Conservation (phyloP, 2,329 filamentous ascomycete genomes). For the Verticillium tricorpus region DNA sequence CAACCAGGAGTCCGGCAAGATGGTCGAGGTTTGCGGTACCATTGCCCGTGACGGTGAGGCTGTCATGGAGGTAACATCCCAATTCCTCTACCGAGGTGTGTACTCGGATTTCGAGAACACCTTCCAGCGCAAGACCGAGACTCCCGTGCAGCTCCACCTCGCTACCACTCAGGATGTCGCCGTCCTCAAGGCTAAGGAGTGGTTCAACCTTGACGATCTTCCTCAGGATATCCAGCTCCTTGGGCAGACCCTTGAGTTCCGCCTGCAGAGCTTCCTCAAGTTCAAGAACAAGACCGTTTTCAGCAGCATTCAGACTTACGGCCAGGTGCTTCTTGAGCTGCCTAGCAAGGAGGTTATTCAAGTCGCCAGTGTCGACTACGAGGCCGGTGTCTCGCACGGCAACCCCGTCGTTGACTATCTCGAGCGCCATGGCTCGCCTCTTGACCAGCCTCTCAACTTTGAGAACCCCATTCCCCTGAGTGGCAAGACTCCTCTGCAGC, state of each 20-base stretch:
- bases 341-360: conserved; percentile 97
- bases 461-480: conserved; percentile 96
- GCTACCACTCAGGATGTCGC: conserved; percentile 87
- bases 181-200: conserved; percentile 92
- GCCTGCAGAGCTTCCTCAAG: conserved; percentile 81
- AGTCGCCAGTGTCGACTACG: conserved; percentile 95
- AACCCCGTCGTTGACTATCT: conserved; percentile 98
- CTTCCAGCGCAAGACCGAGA: conserved; percentile 96
- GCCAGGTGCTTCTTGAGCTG: conserved; percentile 88
- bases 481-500: conserved; percentile 80
- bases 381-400: conserved; percentile 83
- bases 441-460: conserved; percentile 95
- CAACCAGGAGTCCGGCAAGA: conserved; percentile 97
- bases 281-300: conserved; percentile 96
- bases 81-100: conserved; percentile 91
- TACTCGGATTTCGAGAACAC: conserved; percentile 97
- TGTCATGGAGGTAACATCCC: conserved; percentile 97
- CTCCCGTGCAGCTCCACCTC: conserved; percentile 88
- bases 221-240: conserved; percentile 76
- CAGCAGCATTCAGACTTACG: conserved; percentile 85
- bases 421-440: conserved; percentile 81
- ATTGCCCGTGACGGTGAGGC: conserved; percentile 78
- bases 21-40: conserved; percentile 99
- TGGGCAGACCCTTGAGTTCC: conserved; percentile 92
- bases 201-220: conserved; percentile 79